A percentile compares a stretch with the other conserved stretches of the same genome.
phyloP scores from a whole-genome alignment of 2,329 filamentous ascomycete species.

The Aspergillus fumigatus region DNA sequence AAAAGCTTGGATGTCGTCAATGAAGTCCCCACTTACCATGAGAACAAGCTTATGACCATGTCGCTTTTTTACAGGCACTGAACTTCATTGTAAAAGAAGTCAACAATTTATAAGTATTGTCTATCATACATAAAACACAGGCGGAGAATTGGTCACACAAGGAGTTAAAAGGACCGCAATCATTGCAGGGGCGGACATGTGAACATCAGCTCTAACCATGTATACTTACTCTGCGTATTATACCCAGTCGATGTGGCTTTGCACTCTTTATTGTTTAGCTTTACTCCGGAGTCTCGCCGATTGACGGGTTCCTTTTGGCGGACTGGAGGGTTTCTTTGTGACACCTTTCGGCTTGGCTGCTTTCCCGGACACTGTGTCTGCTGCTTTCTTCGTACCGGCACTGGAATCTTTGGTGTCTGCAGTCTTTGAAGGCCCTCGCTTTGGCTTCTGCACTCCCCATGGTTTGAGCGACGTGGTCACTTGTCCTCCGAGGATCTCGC shows the following conservation, averaged over 20 bases:
- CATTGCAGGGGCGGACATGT: background rate
- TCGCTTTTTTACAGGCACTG: background rate
- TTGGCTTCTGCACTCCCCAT: background rate
- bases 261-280: background rate
- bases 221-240: background rate
- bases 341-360: background rate
- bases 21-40: background rate
- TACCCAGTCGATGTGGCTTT: background rate
- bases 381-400: background rate
- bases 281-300: background rate
- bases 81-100: background rate
- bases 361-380: background rate
- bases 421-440: background rate
- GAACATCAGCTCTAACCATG: background rate
- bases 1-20: background rate
- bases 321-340: background rate
- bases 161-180: background rate
- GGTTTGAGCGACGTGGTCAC: constrained; percentile 7
- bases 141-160: background rate
- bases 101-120: background rate
- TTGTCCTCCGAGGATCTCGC: constrained; percentile 11
- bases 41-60: background rate
- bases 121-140: background rate
- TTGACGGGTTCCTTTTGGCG: background rate
- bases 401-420: background rate